Evolutionary conservation across 805 yeast genomes (phyloP), one percentile per base, ranked within the genome.

Genomic region (Metschnikowia matae): DNA sequence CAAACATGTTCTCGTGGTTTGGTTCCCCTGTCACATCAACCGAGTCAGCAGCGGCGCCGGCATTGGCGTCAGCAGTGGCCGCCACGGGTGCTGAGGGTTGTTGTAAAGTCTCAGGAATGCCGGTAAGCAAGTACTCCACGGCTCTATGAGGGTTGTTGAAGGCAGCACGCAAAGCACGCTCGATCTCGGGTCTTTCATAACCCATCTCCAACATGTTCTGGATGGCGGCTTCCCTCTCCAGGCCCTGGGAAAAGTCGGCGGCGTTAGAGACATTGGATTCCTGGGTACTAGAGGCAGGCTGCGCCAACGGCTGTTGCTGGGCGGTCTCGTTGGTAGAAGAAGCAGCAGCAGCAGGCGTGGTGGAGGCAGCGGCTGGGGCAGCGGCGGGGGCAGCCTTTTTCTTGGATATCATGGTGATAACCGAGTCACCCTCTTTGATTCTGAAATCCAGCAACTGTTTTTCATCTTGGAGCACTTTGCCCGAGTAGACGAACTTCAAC

Each of bases 121-220:
- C 98, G 43, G 91, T 89, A 56, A 94, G 73, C 46, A 94, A 75
- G 66, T 92, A 91, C 66, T 94, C 99, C 13, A 94, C 98, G 0
- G 99, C 99, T 62, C 99, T 83, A 66, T 92, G 98, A 18, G 99
- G 98, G 69, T 94, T 91, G 71, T 92, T 92, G 73, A 83, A 94
- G 1, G 99, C 98, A 14, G 96, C 96, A 60, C 95, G 83, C 65
- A 94, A 73, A 0, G 99, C 99, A 42, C 83, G 80, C 69, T 89
- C 95, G 23, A 89, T 97, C 64, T 89, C 88, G 15, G 82, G 79
- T 60, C 96, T 83, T 46, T 86, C 89, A 64, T 90, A 94, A 7
- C 99, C 99, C 97, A 94, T 90, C 58, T 89, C 97, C 83, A 90
- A 81, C 67, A 94, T 90, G 64, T 85, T 85, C 52, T 76, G 78